Evolutionary conservation across 768 basidiomycete genomes (phyloP).

Genomic region (Boletus rubescentipes): DNA sequence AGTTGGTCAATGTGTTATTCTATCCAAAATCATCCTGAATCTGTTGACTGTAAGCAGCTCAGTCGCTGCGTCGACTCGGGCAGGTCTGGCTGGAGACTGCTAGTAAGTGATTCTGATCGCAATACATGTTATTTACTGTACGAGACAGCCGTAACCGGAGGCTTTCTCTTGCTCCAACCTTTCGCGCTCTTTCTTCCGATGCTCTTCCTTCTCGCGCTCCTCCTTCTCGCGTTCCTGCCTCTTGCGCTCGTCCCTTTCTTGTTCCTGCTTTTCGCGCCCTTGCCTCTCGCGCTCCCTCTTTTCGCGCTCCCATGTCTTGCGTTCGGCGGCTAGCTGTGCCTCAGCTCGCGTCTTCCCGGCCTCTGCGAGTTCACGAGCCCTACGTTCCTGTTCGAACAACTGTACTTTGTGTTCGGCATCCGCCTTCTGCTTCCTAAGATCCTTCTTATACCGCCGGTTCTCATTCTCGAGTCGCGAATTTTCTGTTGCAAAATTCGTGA

Average conservation of each 20-base stretch:
- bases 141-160: conserved; percentile 1
- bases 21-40: too few species aligned
- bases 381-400: conserved; percentile 26
- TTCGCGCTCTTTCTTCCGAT: not conserved
- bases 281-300: not conserved
- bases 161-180: conserved; percentile 4
- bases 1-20: too few species aligned
- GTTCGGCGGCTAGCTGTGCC: conserved; percentile 20
- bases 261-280: not conserved
- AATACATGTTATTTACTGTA: conserved; percentile 6
- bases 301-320: conserved; percentile 8
- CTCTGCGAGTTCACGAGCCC: conserved; percentile 26
- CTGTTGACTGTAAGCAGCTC: too few species aligned
- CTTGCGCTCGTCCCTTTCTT: not conserved
- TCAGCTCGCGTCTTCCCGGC: conserved; percentile 14
- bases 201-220: not conserved
- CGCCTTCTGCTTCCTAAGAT: conserved; percentile 19
- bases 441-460: conserved; percentile 22
- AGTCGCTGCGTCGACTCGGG: too few species aligned
- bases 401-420: conserved; percentile 18
- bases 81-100: too few species aligned
- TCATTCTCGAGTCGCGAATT: conserved; percentile 31
- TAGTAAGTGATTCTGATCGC: too few species aligned
- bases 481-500: conserved; percentile 36
- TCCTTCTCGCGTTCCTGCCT: not conserved